A percentile compares a stretch with the other conserved stretches of the same genome.
Conservation (phyloP, 2,329 filamentous ascomycete genomes). For the Mycosphaerella sp. region DNA sequence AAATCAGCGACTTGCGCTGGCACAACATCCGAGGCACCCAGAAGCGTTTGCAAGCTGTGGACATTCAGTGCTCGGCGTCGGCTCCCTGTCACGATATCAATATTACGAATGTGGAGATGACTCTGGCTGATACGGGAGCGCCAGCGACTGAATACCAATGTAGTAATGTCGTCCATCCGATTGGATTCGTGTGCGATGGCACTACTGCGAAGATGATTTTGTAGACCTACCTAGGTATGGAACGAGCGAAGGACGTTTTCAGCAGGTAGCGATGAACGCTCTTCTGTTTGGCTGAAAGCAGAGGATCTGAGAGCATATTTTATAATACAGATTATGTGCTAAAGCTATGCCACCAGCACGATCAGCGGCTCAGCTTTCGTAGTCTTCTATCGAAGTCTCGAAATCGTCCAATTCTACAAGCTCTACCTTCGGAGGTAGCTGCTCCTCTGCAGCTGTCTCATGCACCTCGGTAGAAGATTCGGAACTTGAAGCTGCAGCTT, state of each 20-base stretch:
- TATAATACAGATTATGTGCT: background rate
- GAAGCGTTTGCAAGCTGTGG: slow-evolving; percentile 16
- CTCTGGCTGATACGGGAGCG: background rate
- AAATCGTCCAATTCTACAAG: slow-evolving; percentile 17
- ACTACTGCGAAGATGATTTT: background rate
- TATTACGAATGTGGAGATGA: slow-evolving; percentile 11
- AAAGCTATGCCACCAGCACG: background rate
- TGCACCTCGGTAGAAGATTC: background rate
- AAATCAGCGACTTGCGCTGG: slow-evolving; percentile 34
- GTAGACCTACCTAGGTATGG: background rate
- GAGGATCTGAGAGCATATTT: background rate
- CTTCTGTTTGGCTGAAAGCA: background rate
- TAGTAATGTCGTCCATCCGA: slow-evolving; percentile 12
- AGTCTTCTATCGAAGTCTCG: slow-evolving; percentile 15
- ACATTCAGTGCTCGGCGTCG: slow-evolving; percentile 28
- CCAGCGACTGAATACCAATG: slow-evolving; percentile 8
- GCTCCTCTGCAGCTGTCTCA: background rate
- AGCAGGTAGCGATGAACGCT: background rate
- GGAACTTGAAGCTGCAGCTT: background rate
- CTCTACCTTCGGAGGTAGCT: background rate
- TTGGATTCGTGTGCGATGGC: slow-evolving; percentile 14
- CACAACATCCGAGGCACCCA: slow-evolving; percentile 29
- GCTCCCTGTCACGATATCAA: slow-evolving; percentile 26
- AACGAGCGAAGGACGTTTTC: background rate
- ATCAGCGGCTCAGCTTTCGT: background rate